Conservation (phyloP, 2,329 filamentous ascomycete genomes). For the Thelonectria olida region DNA sequence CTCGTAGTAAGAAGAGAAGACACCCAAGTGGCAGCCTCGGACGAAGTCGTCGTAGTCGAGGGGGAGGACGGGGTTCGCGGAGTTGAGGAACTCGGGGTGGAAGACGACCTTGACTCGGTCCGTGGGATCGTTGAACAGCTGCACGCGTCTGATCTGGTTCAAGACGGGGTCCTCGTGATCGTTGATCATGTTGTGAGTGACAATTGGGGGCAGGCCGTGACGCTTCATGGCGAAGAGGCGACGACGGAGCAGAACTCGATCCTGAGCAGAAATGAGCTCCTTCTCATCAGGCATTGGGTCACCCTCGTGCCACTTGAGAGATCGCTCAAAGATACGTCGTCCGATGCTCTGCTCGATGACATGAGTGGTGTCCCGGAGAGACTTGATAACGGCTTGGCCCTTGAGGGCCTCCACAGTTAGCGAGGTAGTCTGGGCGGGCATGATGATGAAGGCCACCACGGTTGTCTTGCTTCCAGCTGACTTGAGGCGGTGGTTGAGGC, state of each 20-base stretch:
- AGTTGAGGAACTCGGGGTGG: constrained; percentile 97
- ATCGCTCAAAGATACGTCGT: constrained; percentile 92
- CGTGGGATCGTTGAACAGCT: constrained; percentile 94
- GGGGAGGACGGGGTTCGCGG: constrained; percentile 91
- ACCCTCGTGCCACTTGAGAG: constrained; percentile 94
- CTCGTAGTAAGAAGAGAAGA: constrained; percentile 98
- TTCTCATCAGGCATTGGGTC: constrained; percentile 95
- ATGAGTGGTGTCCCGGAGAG: constrained; percentile 89
- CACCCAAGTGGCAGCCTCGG: constrained; percentile 91
- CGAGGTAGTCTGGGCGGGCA: constrained; percentile 96
- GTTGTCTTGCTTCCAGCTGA: constrained; percentile 85
- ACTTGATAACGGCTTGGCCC: constrained; percentile 97
- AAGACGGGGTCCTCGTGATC: constrained; percentile 92
- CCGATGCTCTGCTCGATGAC: constrained; percentile 94
- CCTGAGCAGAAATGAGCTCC: constrained; percentile 90
- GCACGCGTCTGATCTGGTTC: constrained; percentile 93
- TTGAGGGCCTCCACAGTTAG: constrained; percentile 95
- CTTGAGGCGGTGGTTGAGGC: constrained; percentile 94
- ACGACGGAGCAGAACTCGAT: constrained; percentile 90
- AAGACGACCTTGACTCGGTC: constrained; percentile 98
- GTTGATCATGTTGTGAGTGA: constrained; percentile 98
- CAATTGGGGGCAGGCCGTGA: constrained; percentile 87
- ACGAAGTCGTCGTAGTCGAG: constrained; percentile 99
- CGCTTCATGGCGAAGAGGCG: constrained; percentile 98
- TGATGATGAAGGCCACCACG: constrained; percentile 97